Evolutionary conservation across 257 asterid species (phyloP).

Genomic region (Ophiorrhiza pumila): DNA sequence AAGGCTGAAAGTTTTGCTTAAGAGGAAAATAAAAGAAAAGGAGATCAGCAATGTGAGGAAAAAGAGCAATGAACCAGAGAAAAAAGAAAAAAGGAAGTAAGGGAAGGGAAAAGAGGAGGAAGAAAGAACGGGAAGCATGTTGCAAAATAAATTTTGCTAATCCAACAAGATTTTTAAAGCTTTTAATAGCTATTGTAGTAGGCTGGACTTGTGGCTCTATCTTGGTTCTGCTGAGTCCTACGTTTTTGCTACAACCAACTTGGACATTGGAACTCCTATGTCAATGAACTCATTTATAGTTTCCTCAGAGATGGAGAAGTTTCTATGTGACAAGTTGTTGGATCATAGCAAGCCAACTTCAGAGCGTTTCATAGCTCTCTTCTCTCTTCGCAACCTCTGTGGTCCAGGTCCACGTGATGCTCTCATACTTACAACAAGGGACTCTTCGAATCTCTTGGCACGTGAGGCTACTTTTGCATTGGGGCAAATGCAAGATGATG

Average conservation of each 20-base stretch:
- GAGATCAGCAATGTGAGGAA: too few relatives aligned
- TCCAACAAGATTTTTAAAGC: too few relatives aligned
- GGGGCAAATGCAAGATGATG: conserved; percentile 97
- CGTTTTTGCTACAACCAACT: conserved; percentile 68
- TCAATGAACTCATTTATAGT: conserved; percentile 57
- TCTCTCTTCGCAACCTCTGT: conserved; percentile 83
- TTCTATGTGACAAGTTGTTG: conserved; percentile 64
- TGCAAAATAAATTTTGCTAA: too few relatives aligned
- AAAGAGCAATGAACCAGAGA: too few relatives aligned
- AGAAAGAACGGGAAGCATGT: too few relatives aligned
- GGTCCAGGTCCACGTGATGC: conserved; percentile 77
- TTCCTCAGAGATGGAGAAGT: conserved; percentile 54
- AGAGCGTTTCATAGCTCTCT: conserved; percentile 83
- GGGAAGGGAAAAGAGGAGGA: too few relatives aligned
- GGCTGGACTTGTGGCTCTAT: conserved; percentile 88
- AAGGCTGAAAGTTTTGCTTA: too few relatives aligned
- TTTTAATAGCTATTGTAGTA: conserved; percentile 66
- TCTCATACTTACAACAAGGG: conserved; percentile 76
- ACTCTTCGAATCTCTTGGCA: conserved; percentile 87
- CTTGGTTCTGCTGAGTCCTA: conserved; percentile 61
- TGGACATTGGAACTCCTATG: conserved; percentile 92
- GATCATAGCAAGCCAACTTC: conserved; percentile 69
- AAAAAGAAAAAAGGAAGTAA: too few relatives aligned
- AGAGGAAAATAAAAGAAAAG: too few relatives aligned
- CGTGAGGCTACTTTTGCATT: conserved; percentile 98